Percentiles rank a stretch among this genome's conserved stretches.
Evolutionary conservation across 768 basidiomycete species (phyloP).

Genomic region (Amylocystis lapponica): DNA sequence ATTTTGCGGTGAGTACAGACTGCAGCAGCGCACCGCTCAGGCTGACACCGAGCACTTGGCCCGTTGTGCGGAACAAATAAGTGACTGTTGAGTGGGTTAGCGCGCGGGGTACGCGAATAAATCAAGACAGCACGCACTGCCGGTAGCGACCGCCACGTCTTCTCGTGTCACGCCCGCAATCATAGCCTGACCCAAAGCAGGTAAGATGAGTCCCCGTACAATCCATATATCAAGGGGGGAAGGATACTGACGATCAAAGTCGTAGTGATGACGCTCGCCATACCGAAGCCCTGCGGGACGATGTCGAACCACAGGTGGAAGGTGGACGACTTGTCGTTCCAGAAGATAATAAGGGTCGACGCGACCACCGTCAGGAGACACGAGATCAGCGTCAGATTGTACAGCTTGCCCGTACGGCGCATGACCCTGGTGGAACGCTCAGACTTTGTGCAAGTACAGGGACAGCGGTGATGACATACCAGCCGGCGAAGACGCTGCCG

Average conservation of each 20-base stretch:
- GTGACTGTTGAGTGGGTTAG: conserved; percentile 51
- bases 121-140: conserved; percentile 51
- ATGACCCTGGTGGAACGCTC: conserved; percentile 55
- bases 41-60: conserved; percentile 94
- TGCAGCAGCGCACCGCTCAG: conserved; percentile 83
- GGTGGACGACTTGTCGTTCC: conserved; percentile 56
- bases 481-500: conserved; percentile 87
- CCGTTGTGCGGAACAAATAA: conserved; percentile 90
- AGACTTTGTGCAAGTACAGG: conserved; percentile 1
- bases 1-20: conserved; percentile 61
- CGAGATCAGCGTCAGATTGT: conserved; percentile 63
- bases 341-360: conserved; percentile 53
- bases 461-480: conserved; percentile 33
- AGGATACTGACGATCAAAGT: conserved; percentile 66
- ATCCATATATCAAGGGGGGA: background rate
- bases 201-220: background rate
- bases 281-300: conserved; percentile 77
- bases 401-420: conserved; percentile 83
- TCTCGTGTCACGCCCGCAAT: conserved; percentile 75
- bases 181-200: conserved; percentile 74
- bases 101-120: background rate
- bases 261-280: conserved; percentile 80
- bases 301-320: conserved; percentile 75
- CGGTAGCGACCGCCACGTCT: conserved; percentile 85
- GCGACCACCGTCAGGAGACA: conserved; percentile 56